Evolutionary conservation across 2,329 filamentous ascomycete genomes (phyloP).

Genomic region (Corynespora cassiicola): DNA sequence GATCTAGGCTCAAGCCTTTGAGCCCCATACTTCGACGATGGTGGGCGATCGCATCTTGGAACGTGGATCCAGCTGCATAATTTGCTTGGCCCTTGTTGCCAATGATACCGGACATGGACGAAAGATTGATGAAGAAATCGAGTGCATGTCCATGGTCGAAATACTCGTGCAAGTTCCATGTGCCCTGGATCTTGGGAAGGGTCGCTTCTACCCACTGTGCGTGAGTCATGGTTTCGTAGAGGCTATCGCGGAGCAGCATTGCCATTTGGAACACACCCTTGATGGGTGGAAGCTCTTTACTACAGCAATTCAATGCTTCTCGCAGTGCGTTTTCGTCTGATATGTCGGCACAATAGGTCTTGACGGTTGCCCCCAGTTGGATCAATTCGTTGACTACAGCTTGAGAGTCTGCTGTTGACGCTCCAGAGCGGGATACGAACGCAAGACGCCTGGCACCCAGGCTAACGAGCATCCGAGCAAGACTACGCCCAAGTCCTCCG

Average conservation of each 20-base stretch:
- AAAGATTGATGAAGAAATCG: constrained; percentile 31
- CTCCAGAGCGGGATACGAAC: constrained; percentile 13
- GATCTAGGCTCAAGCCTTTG: too few relatives aligned
- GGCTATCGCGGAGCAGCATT: constrained; percentile 20
- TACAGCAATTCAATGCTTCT: constrained; percentile 8
- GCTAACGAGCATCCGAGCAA: constrained; percentile 17
- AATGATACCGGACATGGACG: constrained; percentile 23
- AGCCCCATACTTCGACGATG: too few relatives aligned
- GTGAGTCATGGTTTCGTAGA: constrained; percentile 19
- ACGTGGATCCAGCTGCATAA: constrained; percentile 33
- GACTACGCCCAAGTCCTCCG: neutral
- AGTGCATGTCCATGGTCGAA: constrained; percentile 11
- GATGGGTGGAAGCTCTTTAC: constrained; percentile 14
- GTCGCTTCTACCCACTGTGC: constrained; percentile 15
- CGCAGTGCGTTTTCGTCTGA: constrained; percentile 9
- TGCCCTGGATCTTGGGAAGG: constrained; percentile 41
- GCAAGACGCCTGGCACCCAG: constrained; percentile 21
- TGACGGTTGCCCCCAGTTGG: constrained; percentile 12
- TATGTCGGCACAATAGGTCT: constrained; percentile 25
- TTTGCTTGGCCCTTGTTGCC: constrained; percentile 27
- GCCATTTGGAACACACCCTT: constrained; percentile 21
- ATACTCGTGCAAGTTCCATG: constrained; percentile 31
- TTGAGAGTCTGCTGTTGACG: neutral
- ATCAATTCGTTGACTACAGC: constrained; percentile 14
- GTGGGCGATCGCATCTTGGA: constrained; percentile 28